A percentile compares a stretch with the other conserved stretches of the same genome.
Conservation (phyloP, 345 rosid species). For the Passiflora organensis region DNA sequence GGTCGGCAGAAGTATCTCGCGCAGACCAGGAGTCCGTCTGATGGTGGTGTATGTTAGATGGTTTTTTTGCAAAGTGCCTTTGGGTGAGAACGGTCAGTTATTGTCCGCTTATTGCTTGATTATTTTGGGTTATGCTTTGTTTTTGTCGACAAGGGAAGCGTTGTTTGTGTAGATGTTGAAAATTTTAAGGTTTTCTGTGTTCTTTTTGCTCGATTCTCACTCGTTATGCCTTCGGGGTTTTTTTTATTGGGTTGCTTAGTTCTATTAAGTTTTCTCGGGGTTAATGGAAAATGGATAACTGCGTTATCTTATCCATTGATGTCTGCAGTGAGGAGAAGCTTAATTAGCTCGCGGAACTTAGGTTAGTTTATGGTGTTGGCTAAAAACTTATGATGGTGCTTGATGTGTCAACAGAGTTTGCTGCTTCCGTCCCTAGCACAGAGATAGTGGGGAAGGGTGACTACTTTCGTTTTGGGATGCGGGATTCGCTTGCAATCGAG, state of each 20-base stretch:
- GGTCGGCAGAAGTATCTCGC: constrained; percentile 90
- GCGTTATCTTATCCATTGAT: no score
- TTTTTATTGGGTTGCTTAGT: no score
- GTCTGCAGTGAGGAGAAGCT: no score
- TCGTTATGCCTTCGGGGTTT: no score
- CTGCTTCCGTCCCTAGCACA: constrained; percentile 78
- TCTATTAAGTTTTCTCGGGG: no score
- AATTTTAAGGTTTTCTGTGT: background rate
- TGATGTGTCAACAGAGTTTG: constrained; percentile 52
- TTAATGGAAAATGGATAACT: no score
- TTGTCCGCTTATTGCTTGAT: background rate
- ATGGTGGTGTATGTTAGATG: constrained; percentile 88
- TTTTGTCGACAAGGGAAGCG: background rate
- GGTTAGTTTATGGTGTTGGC: background rate
- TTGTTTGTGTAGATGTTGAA: no score
- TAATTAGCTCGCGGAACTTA: background rate
- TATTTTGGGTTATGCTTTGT: no score
- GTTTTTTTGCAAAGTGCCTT: constrained; percentile 84
- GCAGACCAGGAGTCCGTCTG: constrained; percentile 78
- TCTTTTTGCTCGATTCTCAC: background rate
- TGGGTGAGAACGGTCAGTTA: constrained; percentile 64
- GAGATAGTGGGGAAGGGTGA: constrained; percentile 88
- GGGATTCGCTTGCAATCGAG: constrained; percentile 98
- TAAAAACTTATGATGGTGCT: constrained; percentile 2
- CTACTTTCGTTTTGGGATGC: constrained; percentile 87